A percentile compares a stretch with the other conserved stretches of the same genome.
phyloP scores from a whole-genome alignment of 169 alveolate species.

The Plasmodium inui region DNA sequence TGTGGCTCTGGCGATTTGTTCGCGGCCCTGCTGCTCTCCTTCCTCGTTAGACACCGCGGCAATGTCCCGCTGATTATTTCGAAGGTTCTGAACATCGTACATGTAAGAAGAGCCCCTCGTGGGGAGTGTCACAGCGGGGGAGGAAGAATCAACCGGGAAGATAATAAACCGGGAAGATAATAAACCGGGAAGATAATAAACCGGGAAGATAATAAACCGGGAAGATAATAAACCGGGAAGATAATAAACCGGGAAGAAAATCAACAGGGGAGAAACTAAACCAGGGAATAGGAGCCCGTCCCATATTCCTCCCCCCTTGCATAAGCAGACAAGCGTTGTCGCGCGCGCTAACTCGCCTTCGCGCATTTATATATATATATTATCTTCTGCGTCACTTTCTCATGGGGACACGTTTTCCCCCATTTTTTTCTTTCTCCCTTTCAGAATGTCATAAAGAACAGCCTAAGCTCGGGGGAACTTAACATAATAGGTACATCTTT shows the following conservation, averaged over 20 bases:
- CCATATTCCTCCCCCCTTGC: neutral
- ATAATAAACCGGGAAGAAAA: neutral
- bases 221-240: neutral
- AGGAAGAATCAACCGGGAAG: neutral
- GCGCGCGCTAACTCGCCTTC: neutral
- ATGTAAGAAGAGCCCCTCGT: slow-evolving; percentile 6
- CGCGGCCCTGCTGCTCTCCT: slow-evolving; percentile 48
- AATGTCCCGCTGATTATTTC: slow-evolving; percentile 41
- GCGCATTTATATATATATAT: neutral
- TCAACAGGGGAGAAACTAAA: neutral
- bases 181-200: neutral
- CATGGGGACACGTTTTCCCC: neutral
- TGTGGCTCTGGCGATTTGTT: slow-evolving; percentile 64
- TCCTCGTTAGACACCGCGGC: slow-evolving; percentile 35
- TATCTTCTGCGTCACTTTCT: neutral
- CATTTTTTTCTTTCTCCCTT: slow-evolving; percentile 7
- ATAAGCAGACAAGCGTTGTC: neutral
- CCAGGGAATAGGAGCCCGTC: neutral
- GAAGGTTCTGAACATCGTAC: slow-evolving; percentile 52
- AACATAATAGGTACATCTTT: slow-evolving; percentile 57
- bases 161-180: neutral
- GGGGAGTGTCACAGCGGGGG: neutral
- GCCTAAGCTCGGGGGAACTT: slow-evolving; percentile 28
- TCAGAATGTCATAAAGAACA: slow-evolving; percentile 47
- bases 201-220: neutral